A percentile compares a stretch with the other conserved stretches of the same genome.
phyloP scores from a whole-genome alignment of 2,329 filamentous ascomycete genomes.

The Ophiostoma piceae region DNA sequence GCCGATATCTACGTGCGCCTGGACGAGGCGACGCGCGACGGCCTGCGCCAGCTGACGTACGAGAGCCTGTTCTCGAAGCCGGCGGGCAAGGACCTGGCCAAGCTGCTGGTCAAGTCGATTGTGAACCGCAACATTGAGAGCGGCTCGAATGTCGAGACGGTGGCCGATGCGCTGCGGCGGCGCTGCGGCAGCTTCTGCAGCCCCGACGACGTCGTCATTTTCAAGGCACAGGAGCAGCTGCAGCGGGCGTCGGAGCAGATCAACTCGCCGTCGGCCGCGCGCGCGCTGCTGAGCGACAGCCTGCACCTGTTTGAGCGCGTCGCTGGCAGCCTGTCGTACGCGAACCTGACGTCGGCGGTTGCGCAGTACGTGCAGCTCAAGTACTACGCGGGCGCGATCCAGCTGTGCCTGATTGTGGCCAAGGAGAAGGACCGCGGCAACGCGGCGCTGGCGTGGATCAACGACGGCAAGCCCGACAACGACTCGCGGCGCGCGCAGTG shows the following conservation, averaged over 20 bases:
- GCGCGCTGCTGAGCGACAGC: conserved; percentile 81
- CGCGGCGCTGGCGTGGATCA: conserved; percentile 76
- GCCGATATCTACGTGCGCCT: conserved; percentile 79
- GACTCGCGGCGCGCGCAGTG: conserved; percentile 67
- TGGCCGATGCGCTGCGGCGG: conserved; percentile 86
- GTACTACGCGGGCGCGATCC: conserved; percentile 91
- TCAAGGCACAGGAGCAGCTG: conserved; percentile 94
- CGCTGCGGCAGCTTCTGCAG: conserved; percentile 97
- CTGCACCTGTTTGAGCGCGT: conserved; percentile 84
- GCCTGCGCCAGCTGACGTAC: conserved; percentile 73
- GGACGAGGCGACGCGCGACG: conserved; percentile 62
- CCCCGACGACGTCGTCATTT: conserved; percentile 92
- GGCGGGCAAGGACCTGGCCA: conserved; percentile 81
- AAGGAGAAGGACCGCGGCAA: conserved; percentile 82
- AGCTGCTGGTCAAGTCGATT: conserved; percentile 92
- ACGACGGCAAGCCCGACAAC: conserved; percentile 67
- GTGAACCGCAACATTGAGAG: conserved; percentile 97
- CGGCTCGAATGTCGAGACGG: conserved; percentile 94
- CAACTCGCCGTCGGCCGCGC: conserved; percentile 67
- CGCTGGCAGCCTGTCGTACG: conserved; percentile 71
- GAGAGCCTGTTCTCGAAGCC: conserved; percentile 77
- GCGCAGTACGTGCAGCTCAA: conserved; percentile 73
- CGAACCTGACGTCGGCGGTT: conserved; percentile 73
- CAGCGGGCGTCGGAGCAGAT: conserved; percentile 80
- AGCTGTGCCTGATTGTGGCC: conserved; percentile 77